These are phyloP conservation scores for Ballota nigra DNA, from an alignment of 257 asterid species.

Conservation along the genomic window DNA sequence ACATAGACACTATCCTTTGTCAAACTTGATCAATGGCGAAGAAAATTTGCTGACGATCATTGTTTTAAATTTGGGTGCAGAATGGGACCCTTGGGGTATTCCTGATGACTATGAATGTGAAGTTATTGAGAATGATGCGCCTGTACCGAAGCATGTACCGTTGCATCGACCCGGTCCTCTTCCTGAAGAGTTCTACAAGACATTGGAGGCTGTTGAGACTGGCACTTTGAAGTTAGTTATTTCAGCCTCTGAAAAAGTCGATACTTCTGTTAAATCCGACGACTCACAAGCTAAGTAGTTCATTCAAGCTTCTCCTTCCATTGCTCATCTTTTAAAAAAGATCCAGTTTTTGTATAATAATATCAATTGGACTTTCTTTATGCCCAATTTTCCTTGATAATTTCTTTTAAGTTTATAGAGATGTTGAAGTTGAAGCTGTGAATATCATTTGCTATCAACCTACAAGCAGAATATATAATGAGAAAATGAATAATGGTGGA, in stretches of 20 bases:
- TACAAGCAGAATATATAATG: not conserved
- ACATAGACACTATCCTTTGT: too few species aligned
- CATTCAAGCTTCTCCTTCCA: not conserved
- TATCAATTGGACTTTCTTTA: not conserved
- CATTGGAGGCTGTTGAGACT: slow-evolving; percentile 57
- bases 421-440: too few species aligned
- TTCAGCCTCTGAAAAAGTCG: slow-evolving; percentile 54
- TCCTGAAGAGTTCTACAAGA: slow-evolving; percentile 84
- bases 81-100: slow-evolving; percentile 94
- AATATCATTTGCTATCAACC: not conserved
- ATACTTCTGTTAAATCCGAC: slow-evolving; percentile 47
- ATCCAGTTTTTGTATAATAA: slow-evolving; percentile 12
- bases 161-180: slow-evolving; percentile 99
- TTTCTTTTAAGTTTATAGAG: too few species aligned
- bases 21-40: too few species aligned
- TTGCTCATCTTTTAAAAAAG: slow-evolving; percentile 4
- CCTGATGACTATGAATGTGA: slow-evolving; percentile 94
- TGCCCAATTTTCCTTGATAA: too few species aligned
- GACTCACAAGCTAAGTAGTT: slow-evolving; percentile 48
- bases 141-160: slow-evolving; percentile 90
- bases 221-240: slow-evolving; percentile 54
- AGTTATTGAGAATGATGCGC: slow-evolving; percentile 90
- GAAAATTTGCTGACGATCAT: not conserved
- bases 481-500: not conserved
- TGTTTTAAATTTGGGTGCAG: slow-evolving; percentile 39